Evolutionary conservation across 148 eudicot species (phyloP), one percentile per base, ranked within the genome.

Genomic region (Chenopodium album): DNA sequence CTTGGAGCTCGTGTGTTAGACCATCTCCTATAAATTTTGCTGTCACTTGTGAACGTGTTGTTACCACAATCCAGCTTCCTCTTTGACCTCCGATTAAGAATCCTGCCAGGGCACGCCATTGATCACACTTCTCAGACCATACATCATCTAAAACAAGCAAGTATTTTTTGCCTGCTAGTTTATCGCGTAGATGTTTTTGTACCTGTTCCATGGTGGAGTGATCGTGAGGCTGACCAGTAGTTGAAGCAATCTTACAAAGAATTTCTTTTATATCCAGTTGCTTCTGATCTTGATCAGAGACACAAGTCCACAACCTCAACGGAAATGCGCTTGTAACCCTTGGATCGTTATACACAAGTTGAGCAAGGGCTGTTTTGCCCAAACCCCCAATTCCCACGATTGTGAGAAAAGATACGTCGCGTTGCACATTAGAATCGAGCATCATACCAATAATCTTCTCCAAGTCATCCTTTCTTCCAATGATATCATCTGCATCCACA

Each of bases 331-430:
- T 34, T 9, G 16, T 22, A 46, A 84, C 79, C 46, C 52, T 28
- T 2, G 48, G 48, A 80, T 84, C 80, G 28, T 80, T 80, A 67
- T 79, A 84, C 0, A 81, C 86, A 34, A 87, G 76, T 54, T 84
- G 76, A 29, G 79, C 85, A 28, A 87, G 74, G 1, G 87, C 73
- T 7, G 83, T 87, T 75, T 84, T 87, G n/a, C 89, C 89, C 13
- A 84, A 23, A 14, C 86, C 86, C 0, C 88, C 83, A 4, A 79
- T 71, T 26, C 87, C 87, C 69, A 87, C 85, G 28, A 87, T 82
- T 1, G 86, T 46, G 52, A 85, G 32, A 16, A 78, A 52, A n/a
- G 52, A 69, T 22, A 87, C 81, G 0, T 54, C 44, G 7, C 10
- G 2, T 12, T 22, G 1, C 9, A 32, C 67, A 48, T 78, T 73